These are phyloP conservation scores for Alternaria postmessia DNA, from an alignment of 2,329 filamentous ascomycete genomes.

Conservation along the genomic window DNA sequence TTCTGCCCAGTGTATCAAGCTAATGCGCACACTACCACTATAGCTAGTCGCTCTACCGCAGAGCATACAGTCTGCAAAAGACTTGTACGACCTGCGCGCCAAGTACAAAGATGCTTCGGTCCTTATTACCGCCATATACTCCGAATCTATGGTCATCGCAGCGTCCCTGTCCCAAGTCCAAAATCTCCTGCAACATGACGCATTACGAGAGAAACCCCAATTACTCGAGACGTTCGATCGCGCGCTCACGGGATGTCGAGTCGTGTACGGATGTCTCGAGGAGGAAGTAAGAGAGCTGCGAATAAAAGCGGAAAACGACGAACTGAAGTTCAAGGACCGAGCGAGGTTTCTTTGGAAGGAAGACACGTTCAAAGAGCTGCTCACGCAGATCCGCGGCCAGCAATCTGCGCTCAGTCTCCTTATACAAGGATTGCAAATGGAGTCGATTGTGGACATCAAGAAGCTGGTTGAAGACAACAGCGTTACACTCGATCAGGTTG, in stretches of 20 bases:
- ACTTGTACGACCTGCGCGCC: constrained; percentile 40
- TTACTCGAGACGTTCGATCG: constrained; percentile 43
- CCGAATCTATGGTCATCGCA: constrained; percentile 45
- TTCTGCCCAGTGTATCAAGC: constrained; percentile 6
- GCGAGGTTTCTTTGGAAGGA: constrained; percentile 45
- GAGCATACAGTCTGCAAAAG: constrained; percentile 41
- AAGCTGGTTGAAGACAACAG: constrained; percentile 41
- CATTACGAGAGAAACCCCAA: constrained; percentile 39
- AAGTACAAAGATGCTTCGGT: constrained; percentile 43
- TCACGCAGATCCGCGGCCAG: constrained; percentile 46
- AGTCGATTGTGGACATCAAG: constrained; percentile 45
- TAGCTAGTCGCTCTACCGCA: constrained; percentile 36
- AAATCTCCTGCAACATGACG: constrained; percentile 37
- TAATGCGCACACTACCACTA: constrained; percentile 4
- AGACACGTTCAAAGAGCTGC: constrained; percentile 45
- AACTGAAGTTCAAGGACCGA: constrained; percentile 33
- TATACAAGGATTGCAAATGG: constrained; percentile 48
- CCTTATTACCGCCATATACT: constrained; percentile 45
- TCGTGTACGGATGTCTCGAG: constrained; percentile 45
- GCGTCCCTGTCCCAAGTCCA: constrained; percentile 45
- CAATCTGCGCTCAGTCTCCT: constrained; percentile 44
- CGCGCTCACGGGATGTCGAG: constrained; percentile 44
- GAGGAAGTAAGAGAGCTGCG: constrained; percentile 41
- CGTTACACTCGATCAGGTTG: constrained; percentile 35
- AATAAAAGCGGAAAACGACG: constrained; percentile 28